These are phyloP conservation scores for Striga hermonthica DNA, from an alignment of 305 asterid genomes.

Conservation along the genomic window DNA sequence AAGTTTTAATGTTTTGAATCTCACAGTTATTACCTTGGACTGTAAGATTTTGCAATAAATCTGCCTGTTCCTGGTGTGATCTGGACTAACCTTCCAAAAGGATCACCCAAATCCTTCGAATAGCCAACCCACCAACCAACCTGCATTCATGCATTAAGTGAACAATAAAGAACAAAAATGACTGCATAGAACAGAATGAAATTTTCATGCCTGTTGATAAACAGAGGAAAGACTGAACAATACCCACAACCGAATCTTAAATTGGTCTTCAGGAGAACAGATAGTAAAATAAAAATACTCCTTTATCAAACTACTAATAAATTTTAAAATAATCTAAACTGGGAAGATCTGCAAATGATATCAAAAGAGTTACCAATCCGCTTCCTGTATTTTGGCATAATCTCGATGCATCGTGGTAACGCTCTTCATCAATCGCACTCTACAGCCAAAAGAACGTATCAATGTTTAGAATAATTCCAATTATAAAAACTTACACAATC, in stretches of 20 bases:
- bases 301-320: slow-evolving; percentile 19
- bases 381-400: slow-evolving; percentile 82
- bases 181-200: no score
- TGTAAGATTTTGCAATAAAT: slow-evolving; percentile 78
- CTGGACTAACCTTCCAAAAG: slow-evolving; percentile 65
- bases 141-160: slow-evolving; percentile 32
- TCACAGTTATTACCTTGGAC: slow-evolving; percentile 67
- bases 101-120: slow-evolving; percentile 70
- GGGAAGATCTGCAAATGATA: slow-evolving; percentile 19
- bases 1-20: slow-evolving; percentile 1
- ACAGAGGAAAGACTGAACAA: no score
- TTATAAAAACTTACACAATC: slow-evolving; percentile 26
- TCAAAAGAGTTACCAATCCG: slow-evolving; percentile 71
- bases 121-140: slow-evolving; percentile 99
- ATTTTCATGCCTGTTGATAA: no score
- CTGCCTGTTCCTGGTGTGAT: slow-evolving; percentile 90
- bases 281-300: neutral
- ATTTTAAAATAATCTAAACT: slow-evolving; percentile 10
- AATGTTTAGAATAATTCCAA: slow-evolving; percentile 20
- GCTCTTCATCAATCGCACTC: slow-evolving; percentile 80
- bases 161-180: no score
- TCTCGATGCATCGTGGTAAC: slow-evolving; percentile 89
- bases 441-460: slow-evolving; percentile 31
- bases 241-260: no score
- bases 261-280: no score